Evolutionary conservation across 1,139 yeast genomes (phyloP).

Genomic region (Yamadazyma taylorii): DNA sequence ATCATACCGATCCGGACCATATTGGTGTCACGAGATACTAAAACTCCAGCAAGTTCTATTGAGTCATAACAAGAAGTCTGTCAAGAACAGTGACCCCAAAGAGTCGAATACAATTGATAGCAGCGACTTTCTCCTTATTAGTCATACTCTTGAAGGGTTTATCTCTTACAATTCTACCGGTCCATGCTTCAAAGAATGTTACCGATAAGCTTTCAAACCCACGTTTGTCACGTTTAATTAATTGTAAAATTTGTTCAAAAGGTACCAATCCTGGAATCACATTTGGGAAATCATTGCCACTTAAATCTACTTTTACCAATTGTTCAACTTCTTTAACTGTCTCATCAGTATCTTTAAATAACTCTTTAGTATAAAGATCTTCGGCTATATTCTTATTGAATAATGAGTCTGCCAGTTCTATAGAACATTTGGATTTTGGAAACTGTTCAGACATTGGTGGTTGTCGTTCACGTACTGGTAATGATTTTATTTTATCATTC

Average conservation of each 20-base stretch:
- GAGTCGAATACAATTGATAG: slow-evolving; percentile 41
- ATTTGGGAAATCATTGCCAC: slow-evolving; percentile 29
- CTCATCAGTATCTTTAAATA: slow-evolving; percentile 24
- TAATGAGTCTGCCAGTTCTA: neutral
- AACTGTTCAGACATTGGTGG: too few species aligned
- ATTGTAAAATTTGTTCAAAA: slow-evolving; percentile 31
- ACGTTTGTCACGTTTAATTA: slow-evolving; percentile 9
- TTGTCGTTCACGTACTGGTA: too few species aligned
- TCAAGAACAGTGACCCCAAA: slow-evolving; percentile 37
- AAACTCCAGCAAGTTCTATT: too few species aligned
- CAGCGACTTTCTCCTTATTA: slow-evolving; percentile 23
- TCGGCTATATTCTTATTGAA: slow-evolving; percentile 30
- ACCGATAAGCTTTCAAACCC: slow-evolving; percentile 4
- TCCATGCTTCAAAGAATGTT: slow-evolving; percentile 14
- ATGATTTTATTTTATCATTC: too few species aligned
- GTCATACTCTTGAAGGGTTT: slow-evolving; percentile 22
- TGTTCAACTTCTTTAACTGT: slow-evolving; percentile 21
- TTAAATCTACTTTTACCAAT: slow-evolving; percentile 16
- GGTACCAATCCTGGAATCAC: slow-evolving; percentile 57
- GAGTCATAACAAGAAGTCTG: neutral
- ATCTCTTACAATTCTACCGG: slow-evolving; percentile 12
- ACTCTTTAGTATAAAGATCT: slow-evolving; percentile 28
- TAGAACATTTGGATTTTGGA: too few species aligned
- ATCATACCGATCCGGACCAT: too few species aligned
- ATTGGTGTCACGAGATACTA: too few species aligned